Percentiles rank a stretch among this genome's conserved stretches.
phyloP scores from a whole-genome alignment of 2,329 filamentous ascomycete species.

The Hymenoscyphus infarciens region DNA sequence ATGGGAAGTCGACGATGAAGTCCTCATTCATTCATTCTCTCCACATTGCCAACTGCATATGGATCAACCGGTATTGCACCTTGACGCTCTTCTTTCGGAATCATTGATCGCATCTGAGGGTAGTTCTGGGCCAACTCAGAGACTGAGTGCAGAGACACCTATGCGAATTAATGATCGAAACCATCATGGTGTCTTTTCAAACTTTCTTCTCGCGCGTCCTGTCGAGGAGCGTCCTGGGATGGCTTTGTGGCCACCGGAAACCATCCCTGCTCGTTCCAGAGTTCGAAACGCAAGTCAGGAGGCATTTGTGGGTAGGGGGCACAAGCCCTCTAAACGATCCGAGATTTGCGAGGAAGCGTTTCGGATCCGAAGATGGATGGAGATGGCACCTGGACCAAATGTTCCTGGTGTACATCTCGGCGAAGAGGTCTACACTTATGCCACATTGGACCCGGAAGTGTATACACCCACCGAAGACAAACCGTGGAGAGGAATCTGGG shows the following conservation, averaged over 20 bases:
- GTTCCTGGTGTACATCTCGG: constrained; percentile 47
- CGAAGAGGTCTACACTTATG: constrained; percentile 58
- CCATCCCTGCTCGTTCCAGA: constrained; percentile 54
- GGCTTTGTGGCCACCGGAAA: constrained; percentile 71
- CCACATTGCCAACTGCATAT: constrained; percentile 69
- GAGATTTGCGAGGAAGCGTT: constrained; percentile 70
- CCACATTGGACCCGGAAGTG: constrained; percentile 67
- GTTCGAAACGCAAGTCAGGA: constrained; percentile 48
- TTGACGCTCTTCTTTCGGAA: constrained; percentile 37
- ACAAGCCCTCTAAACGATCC: constrained; percentile 48
- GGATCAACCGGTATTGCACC: constrained; percentile 66
- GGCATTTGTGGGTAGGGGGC: constrained; percentile 39
- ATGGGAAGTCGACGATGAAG: constrained; percentile 63
- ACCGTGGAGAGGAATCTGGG: constrained; percentile 86
- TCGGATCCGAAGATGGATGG: constrained; percentile 71
- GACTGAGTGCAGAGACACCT: constrained; percentile 47
- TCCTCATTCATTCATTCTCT: constrained; percentile 69
- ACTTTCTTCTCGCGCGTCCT: constrained; percentile 63
- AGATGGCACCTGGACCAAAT: constrained; percentile 47
- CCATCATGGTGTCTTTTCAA: constrained; percentile 54
- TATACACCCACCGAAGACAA: constrained; percentile 79
- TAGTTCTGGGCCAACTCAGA: constrained; percentile 30
- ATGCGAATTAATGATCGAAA: constrained; percentile 47
- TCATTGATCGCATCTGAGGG: constrained; percentile 8
- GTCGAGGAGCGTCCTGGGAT: constrained; percentile 38